phyloP scores from a whole-genome alignment of 192 early-diverging fungal genomes.

The Coemansia sp. region DNA sequence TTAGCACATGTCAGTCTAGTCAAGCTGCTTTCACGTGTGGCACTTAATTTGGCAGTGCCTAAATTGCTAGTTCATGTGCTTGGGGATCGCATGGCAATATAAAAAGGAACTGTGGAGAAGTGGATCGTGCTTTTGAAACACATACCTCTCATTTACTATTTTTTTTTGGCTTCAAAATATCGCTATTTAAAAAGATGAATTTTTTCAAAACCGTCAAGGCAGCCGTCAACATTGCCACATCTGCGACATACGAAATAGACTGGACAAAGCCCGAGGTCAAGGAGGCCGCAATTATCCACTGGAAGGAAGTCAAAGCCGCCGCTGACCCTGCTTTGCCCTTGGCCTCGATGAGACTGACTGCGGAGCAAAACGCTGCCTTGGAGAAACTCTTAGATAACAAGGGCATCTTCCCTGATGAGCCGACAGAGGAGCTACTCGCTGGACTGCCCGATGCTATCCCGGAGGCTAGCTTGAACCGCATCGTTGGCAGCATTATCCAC shows the following conservation, averaged over 20 bases:
- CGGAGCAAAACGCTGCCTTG: slow-evolving; percentile 34
- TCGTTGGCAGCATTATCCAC: slow-evolving; percentile 38
- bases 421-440: slow-evolving; percentile 24
- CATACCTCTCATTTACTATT: neutral
- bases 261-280: slow-evolving; percentile 27
- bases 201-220: slow-evolving; percentile 26
- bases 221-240: slow-evolving; percentile 32
- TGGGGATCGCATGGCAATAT: neutral
- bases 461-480: slow-evolving; percentile 45
- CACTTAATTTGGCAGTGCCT: neutral
- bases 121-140: neutral
- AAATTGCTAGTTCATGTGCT: neutral
- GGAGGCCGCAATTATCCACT: slow-evolving; percentile 34
- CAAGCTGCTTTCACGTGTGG: neutral
- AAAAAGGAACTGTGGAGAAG: neutral
- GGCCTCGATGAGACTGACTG: slow-evolving; percentile 39
- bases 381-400: slow-evolving; percentile 39
- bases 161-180: neutral
- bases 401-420: slow-evolving; percentile 37
- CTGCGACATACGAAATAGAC: slow-evolving; percentile 41
- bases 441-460: slow-evolving; percentile 46
- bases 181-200: slow-evolving; percentile 16
- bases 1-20: neutral
- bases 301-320: slow-evolving; percentile 40
- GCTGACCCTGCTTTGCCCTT: slow-evolving; percentile 41